Conservation (phyloP, 257 asterid genomes). For the Lantana camara region DNA sequence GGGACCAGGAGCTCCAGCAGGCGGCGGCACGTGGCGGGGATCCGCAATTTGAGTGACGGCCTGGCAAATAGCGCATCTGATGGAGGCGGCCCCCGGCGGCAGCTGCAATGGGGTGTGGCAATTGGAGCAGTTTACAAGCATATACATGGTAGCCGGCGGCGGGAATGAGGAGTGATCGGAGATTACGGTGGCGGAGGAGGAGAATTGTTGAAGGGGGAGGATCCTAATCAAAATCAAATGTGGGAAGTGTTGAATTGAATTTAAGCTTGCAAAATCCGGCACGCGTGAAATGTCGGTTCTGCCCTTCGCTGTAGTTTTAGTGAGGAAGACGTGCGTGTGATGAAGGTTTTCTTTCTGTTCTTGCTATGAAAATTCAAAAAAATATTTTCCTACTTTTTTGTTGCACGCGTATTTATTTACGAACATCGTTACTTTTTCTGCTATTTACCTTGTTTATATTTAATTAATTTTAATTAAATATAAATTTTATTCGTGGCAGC, state of each 20-base stretch:
- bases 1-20: constrained; percentile 16
- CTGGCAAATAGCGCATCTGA: constrained; percentile 88
- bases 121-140: constrained; percentile 71
- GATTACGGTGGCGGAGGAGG: not conserved
- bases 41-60: constrained; percentile 73
- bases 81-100: constrained; percentile 84
- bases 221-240: not conserved
- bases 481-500: no score
- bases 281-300: constrained; percentile 7
- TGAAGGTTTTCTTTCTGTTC: no score
- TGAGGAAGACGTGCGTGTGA: not conserved
- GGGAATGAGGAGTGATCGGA: constrained; percentile 14
- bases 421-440: no score
- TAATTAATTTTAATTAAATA: no score
- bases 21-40: constrained; percentile 56
- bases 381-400: no score
- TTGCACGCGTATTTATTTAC: no score
- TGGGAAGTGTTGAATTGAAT: not conserved
- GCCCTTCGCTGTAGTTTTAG: not conserved
- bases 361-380: no score
- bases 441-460: no score
- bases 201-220: not conserved
- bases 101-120: constrained; percentile 78
- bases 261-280: constrained; percentile 4
- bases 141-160: constrained; percentile 42